Conservation (phyloP, 2,329 filamentous ascomycete genomes). For the Cladorrhinum sp. region DNA sequence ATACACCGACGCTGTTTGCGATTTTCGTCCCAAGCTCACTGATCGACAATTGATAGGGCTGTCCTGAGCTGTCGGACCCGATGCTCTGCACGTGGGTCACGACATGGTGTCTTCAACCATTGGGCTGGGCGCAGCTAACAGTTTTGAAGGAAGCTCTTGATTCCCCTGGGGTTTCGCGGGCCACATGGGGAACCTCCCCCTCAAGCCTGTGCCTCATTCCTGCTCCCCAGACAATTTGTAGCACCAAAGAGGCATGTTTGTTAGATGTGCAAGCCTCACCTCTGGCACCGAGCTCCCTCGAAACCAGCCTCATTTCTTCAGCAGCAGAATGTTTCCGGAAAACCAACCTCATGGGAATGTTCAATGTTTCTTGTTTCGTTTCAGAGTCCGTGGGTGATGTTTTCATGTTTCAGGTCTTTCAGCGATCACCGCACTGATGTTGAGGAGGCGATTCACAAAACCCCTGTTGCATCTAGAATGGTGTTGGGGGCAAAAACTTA, state of each 20-base stretch:
- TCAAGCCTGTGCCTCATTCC: background rate
- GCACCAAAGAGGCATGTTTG: background rate
- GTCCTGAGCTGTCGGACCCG: background rate
- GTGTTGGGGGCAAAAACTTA: background rate
- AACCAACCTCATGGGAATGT: too few relatives aligned
- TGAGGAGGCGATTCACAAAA: background rate
- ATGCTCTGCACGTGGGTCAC: background rate
- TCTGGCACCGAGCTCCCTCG: background rate
- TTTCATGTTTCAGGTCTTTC: constrained; percentile 18
- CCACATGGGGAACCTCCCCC: background rate
- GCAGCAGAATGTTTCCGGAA: background rate
- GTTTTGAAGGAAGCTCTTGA: background rate
- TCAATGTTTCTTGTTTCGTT: constrained; percentile 25
- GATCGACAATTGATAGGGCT: background rate
- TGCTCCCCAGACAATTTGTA: too few relatives aligned
- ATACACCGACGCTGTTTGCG: background rate
- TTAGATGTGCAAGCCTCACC: background rate
- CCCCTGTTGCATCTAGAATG: background rate
- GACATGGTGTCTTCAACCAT: background rate
- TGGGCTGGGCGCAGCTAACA: too few relatives aligned
- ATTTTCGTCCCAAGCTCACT: background rate
- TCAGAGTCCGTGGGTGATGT: constrained; percentile 15
- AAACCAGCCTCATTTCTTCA: background rate
- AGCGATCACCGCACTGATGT: constrained; percentile 14
- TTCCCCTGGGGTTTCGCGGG: background rate